Percentiles rank a stretch among this genome's conserved stretches.
Evolutionary conservation across 2,329 filamentous ascomycete species (phyloP).

Genomic region (Onygenales sp.): DNA sequence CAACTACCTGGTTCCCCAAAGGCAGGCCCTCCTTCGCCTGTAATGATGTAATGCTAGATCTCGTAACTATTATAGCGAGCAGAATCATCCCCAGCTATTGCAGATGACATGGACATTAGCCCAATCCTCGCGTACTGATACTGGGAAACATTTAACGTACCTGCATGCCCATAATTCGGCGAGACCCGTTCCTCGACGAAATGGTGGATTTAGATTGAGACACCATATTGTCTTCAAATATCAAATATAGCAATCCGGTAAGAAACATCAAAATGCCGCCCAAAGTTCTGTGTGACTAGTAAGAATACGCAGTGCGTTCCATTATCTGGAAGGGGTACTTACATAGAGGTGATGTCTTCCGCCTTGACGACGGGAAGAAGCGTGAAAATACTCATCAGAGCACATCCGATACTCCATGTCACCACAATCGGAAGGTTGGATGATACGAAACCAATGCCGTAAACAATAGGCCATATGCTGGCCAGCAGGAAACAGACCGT

Average conservation of each 20-base stretch:
- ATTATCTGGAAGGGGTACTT: slow-evolving; percentile 22
- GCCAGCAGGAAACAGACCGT: slow-evolving; percentile 70
- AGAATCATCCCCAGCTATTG: slow-evolving; percentile 62
- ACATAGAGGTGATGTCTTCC: slow-evolving; percentile 69
- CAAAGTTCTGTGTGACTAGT: slow-evolving; percentile 44
- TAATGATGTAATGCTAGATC: slow-evolving; percentile 73
- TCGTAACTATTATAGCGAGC: slow-evolving; percentile 75
- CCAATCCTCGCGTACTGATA: background rate
- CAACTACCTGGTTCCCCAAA: slow-evolving; percentile 75
- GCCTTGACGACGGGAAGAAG: slow-evolving; percentile 77
- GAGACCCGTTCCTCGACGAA: slow-evolving; percentile 24
- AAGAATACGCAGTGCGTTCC: slow-evolving; percentile 3
- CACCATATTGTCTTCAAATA: slow-evolving; percentile 61
- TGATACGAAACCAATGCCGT: slow-evolving; percentile 63
- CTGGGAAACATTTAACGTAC: slow-evolving; percentile 16
- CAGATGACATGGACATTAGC: slow-evolving; percentile 1
- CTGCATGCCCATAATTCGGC: slow-evolving; percentile 38
- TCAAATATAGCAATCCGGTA: slow-evolving; percentile 67
- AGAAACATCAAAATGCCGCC: slow-evolving; percentile 71
- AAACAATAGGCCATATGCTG: slow-evolving; percentile 65
- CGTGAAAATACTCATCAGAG: slow-evolving; percentile 84
- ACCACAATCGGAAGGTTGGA: slow-evolving; percentile 54
- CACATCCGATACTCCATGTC: slow-evolving; percentile 68
- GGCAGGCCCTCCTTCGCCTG: slow-evolving; percentile 80
- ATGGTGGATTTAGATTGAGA: slow-evolving; percentile 27